Evolutionary conservation across 1,139 yeast species (phyloP), one percentile per base, ranked within the genome.

Genomic region (Nakaseomyces nivariensis): DNA sequence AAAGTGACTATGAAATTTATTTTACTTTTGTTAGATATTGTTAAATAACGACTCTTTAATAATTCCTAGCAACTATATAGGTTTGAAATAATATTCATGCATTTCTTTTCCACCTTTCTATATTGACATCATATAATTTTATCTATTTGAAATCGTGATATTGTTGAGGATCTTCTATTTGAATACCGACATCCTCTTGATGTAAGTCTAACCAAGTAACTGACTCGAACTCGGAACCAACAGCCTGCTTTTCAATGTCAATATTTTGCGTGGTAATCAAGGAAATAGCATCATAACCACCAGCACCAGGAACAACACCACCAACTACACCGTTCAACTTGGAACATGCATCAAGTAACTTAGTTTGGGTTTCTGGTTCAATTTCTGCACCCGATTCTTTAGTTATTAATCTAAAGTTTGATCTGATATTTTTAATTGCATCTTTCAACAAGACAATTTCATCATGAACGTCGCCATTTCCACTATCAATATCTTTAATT

Each of bases 251-350:
- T 11, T 67, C 58, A 44, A 86, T 70, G 3, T 62, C 52, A 4
- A 78, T 67, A 1, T 67, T 64, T 31, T 76, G 81, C 3, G 77
- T 69, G 4, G 84, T 83, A 34, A 92, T 67, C 32, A 90, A 62
- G 52, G 95, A 78, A 38, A 92, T 78, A 0, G 98, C 98, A 70
- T 92, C 98, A 63, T 80, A 85, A 0, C 98, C 98, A 25, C 98
- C 98, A 0, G 98, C 98, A 1, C 98, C 98, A 0, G 98, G 98
- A 4, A 92, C 96, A 33, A 92, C 94, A 9, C 96, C 97, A 0
- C 96, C 95, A 25, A 90, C 61, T 41, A 89, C 94, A 10, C 98
- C 98, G 0, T 72, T 72, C 22, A 85, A 56, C 26, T 59, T 52
- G 24, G 66, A 58, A 56, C 94, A 84, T 17, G 70, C 67, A 60